These are phyloP conservation scores for Sporothrix schenckii DNA, from an alignment of 2,329 filamentous ascomycete genomes.

Conservation along the genomic window DNA sequence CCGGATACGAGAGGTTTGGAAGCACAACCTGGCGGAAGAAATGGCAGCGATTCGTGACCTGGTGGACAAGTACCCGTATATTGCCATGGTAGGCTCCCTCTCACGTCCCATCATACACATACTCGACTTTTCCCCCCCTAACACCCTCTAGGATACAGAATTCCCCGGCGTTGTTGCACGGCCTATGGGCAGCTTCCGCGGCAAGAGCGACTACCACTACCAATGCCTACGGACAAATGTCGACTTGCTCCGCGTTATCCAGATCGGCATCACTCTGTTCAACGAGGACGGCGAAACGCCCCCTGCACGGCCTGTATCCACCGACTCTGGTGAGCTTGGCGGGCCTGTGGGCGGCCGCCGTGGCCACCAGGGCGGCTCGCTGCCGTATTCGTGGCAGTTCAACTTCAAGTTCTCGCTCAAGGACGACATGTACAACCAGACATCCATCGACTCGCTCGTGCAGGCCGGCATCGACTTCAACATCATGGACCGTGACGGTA, in stretches of 20 bases:
- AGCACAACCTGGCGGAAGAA: constrained; percentile 85
- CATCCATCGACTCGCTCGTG: constrained; percentile 87
- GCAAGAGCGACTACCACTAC: constrained; percentile 97
- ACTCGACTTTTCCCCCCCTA: constrained; percentile 23
- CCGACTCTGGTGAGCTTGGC: constrained; percentile 48
- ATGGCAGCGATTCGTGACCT: constrained; percentile 81
- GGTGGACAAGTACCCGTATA: constrained; percentile 89
- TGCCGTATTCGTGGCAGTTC: constrained; percentile 96
- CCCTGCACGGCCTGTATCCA: constrained; percentile 64
- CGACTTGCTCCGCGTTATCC: constrained; percentile 95
- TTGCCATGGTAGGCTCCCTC: constrained; percentile 79
- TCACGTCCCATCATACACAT: not conserved
- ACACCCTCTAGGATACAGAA: constrained; percentile 75
- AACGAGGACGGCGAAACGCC: constrained; percentile 86
- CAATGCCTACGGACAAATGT: constrained; percentile 97
- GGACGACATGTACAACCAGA: constrained; percentile 96
- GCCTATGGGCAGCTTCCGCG: constrained; percentile 91
- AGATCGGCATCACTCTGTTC: constrained; percentile 93
- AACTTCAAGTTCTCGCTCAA: constrained; percentile 97
- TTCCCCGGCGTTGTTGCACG: constrained; percentile 97
- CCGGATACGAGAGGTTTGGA: constrained; percentile 95
- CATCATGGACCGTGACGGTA: constrained; percentile 81
- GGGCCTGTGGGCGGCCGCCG: constrained; percentile 46
- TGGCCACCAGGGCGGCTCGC: constrained; percentile 43
- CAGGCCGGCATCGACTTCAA: constrained; percentile 92